Percentiles rank a stretch among this genome's conserved stretches.
These are phyloP conservation scores for Breynia disticha DNA, from an alignment of 441 rosid species.

Conservation along the genomic window DNA sequence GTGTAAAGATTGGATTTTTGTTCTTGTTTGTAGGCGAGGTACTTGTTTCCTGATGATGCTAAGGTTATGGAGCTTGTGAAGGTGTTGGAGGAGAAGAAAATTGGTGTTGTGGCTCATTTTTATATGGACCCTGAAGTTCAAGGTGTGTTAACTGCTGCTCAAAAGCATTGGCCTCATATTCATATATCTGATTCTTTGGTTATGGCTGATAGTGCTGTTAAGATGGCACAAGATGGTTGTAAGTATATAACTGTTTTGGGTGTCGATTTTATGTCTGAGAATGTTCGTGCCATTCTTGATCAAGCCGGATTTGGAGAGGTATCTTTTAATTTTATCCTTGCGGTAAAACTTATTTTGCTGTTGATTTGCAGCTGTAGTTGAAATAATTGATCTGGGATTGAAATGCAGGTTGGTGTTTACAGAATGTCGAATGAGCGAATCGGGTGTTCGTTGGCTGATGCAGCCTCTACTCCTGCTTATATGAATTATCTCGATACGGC, in stretches of 20 bases:
- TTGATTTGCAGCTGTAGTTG: not conserved
- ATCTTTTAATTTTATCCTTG: conserved; percentile 1
- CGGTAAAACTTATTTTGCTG: not conserved
- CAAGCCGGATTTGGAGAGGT: conserved; percentile 87
- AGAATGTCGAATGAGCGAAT: conserved; percentile 85
- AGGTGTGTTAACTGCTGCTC: conserved; percentile 89
- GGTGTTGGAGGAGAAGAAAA: conserved; percentile 72
- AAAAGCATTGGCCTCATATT: conserved; percentile 86
- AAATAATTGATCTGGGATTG: conserved; percentile 7
- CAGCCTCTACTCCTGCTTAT: conserved; percentile 79
- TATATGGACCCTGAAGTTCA: conserved; percentile 99
- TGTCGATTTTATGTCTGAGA: conserved; percentile 98
- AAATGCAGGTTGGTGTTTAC: conserved; percentile 78
- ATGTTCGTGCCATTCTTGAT: conserved; percentile 90
- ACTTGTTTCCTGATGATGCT: conserved; percentile 61
- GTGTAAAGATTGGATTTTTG: conserved; percentile 8
- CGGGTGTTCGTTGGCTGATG: conserved; percentile 95
- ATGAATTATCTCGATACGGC: conserved; percentile 69
- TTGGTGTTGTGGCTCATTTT: conserved; percentile 87
- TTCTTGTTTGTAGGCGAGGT: conserved; percentile 49
- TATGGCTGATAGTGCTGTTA: conserved; percentile 93
- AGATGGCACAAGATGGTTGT: conserved; percentile 91
- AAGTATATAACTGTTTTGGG: conserved; percentile 79
- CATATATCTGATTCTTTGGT: conserved; percentile 87
- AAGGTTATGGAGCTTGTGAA: conserved; percentile 58